A percentile compares a stretch with the other conserved stretches of the same genome.
These are phyloP conservation scores for Ophiocordyceps australis DNA, from an alignment of 2,329 filamentous ascomycete genomes.

Conservation along the genomic window DNA sequence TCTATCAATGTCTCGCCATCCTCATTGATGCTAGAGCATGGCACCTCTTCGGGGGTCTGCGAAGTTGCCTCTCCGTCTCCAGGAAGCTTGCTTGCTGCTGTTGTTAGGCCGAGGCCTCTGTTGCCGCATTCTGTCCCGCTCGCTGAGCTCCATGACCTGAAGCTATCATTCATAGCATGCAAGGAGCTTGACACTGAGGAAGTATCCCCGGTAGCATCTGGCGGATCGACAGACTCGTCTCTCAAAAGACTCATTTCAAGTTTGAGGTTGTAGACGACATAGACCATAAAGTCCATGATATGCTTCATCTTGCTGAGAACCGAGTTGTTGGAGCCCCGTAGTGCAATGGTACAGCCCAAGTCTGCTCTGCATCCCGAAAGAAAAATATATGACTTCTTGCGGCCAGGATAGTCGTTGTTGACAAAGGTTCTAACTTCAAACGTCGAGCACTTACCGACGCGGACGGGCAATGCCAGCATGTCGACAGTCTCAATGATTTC, in stretches of 20 bases:
- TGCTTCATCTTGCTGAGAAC: slow-evolving; percentile 67
- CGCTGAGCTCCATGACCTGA: slow-evolving; percentile 13
- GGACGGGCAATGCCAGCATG: slow-evolving; percentile 58
- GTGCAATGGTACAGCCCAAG: slow-evolving; percentile 83
- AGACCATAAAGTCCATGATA: slow-evolving; percentile 97
- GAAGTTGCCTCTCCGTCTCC: slow-evolving; percentile 17
- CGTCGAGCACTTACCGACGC: slow-evolving; percentile 62
- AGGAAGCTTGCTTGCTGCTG: slow-evolving; percentile 15
- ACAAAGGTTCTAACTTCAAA: slow-evolving; percentile 96
- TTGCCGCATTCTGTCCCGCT: slow-evolving; percentile 9
- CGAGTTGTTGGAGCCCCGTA: slow-evolving; percentile 61
- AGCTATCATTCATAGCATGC: slow-evolving; percentile 20
- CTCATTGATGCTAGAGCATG: slow-evolving; percentile 7
- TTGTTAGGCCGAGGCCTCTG: slow-evolving; percentile 11
- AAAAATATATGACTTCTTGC: slow-evolving; percentile 91
- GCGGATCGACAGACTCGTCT: slow-evolving; percentile 79
- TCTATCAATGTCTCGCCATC: slow-evolving; percentile 13
- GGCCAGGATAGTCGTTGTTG: slow-evolving; percentile 51
- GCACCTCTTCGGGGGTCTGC: slow-evolving; percentile 13
- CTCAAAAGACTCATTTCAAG: slow-evolving; percentile 87
- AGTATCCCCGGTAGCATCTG: slow-evolving; percentile 35
- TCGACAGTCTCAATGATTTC: slow-evolving; percentile 90
- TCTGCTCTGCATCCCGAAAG: slow-evolving; percentile 79
- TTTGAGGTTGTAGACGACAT: slow-evolving; percentile 95
- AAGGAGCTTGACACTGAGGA: slow-evolving; percentile 20